Conservation (phyloP, 345 rosid genomes). For the Erucastrum elatum region DNA sequence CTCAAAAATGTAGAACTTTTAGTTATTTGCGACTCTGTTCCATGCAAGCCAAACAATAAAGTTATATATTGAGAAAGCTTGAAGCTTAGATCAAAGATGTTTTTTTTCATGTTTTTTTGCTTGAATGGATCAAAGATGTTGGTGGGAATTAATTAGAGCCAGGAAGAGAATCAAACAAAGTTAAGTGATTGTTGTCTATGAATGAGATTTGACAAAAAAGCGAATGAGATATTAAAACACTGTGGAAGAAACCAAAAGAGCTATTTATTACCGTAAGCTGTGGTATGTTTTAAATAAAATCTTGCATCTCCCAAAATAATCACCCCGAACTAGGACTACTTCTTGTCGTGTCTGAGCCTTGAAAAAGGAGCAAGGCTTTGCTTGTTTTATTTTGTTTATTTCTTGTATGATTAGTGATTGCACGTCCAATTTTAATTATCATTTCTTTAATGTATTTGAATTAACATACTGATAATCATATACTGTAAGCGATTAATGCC, state of each 20-base stretch:
- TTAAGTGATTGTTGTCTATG: neutral
- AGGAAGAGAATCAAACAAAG: neutral
- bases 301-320: slow-evolving; percentile 24
- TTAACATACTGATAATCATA: neutral
- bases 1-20: neutral
- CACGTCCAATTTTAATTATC: neutral
- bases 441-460: neutral
- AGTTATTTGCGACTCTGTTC: neutral
- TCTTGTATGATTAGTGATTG: neutral
- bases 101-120: too few relatives aligned
- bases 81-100: neutral
- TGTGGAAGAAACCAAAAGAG: neutral
- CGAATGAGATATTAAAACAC: neutral
- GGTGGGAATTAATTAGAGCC: neutral
- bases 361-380: slow-evolving; percentile 4
- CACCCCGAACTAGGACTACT: slow-evolving; percentile 22
- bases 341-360: slow-evolving; percentile 31
- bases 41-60: slow-evolving; percentile 9
- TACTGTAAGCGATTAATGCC: neutral
- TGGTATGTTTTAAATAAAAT: neutral
- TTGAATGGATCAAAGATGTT: too few relatives aligned
- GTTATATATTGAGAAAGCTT: neutral
- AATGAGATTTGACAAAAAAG: neutral
- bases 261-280: neutral
- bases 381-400: neutral